Evolutionary conservation across 2,329 filamentous ascomycete species (phyloP).

Genomic region (Hypocrella siamensis): DNA sequence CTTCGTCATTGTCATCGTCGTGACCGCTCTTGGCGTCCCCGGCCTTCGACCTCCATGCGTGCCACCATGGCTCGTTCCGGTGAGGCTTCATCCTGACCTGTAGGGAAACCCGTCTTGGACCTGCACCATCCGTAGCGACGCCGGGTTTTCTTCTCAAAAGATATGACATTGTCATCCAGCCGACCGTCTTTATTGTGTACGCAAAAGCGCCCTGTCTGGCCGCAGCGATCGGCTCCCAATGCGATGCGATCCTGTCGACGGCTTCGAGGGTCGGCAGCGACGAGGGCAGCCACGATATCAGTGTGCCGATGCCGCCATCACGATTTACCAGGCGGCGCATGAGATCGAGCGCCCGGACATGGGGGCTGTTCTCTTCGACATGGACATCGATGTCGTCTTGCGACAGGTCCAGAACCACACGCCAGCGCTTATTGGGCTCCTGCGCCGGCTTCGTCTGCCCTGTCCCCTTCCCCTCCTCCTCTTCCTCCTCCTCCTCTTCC

Average conservation of each 20-base stretch:
- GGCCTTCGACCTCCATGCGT: slow-evolving; percentile 28
- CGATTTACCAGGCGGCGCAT: slow-evolving; percentile 43
- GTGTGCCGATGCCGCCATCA: slow-evolving; percentile 32
- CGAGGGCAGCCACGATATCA: slow-evolving; percentile 36
- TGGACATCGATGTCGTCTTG: slow-evolving; percentile 37
- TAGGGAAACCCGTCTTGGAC: no score
- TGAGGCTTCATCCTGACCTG: slow-evolving; percentile 34
- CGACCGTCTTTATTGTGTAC: slow-evolving; percentile 36
- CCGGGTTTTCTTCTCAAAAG: no score
- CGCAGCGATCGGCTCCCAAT: slow-evolving; percentile 27
- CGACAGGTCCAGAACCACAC: slow-evolving; percentile 42
- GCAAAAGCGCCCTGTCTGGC: slow-evolving; percentile 31
- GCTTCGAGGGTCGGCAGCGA: slow-evolving; percentile 51
- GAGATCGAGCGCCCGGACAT: slow-evolving; percentile 44
- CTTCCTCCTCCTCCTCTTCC: slow-evolving; percentile 7
- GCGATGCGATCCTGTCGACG: slow-evolving; percentile 42
- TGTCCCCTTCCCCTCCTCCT: background rate
- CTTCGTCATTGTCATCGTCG: no score
- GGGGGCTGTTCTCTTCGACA: slow-evolving; percentile 49
- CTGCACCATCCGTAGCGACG: no score
- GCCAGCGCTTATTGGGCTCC: slow-evolving; percentile 20
- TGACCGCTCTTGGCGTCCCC: no score
- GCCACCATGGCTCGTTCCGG: slow-evolving; percentile 34
- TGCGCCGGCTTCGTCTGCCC: slow-evolving; percentile 3
- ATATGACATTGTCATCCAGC: slow-evolving; percentile 45